phyloP scores from a whole-genome alignment of 805 yeast genomes.

The Ascoidea tarda region DNA sequence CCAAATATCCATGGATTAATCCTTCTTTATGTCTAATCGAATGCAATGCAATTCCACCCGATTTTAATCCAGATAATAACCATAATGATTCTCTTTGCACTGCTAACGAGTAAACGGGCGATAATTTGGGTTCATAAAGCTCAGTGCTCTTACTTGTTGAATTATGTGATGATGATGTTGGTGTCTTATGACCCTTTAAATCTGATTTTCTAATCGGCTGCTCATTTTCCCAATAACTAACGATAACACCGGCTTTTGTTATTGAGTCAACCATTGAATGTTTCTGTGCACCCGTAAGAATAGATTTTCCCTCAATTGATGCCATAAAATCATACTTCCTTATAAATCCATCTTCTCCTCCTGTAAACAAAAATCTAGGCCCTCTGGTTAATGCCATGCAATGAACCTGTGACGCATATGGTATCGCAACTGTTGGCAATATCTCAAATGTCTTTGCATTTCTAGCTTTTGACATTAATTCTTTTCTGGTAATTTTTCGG shows the following conservation, averaged over 20 bases:
- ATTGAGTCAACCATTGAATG: slow-evolving; percentile 83
- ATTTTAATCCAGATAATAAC: slow-evolving; percentile 67
- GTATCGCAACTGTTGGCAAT: slow-evolving; percentile 77
- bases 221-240: slow-evolving; percentile 93
- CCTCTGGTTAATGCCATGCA: slow-evolving; percentile 67
- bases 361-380: slow-evolving; percentile 78
- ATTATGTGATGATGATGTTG: not conserved
- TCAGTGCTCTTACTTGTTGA: slow-evolving; percentile 15
- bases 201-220: slow-evolving; percentile 50
- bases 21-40: slow-evolving; percentile 80
- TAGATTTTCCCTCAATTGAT: slow-evolving; percentile 75
- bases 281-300: slow-evolving; percentile 80
- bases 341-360: slow-evolving; percentile 92
- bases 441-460: slow-evolving; percentile 50
- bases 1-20: slow-evolving; percentile 59
- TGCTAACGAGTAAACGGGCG: slow-evolving; percentile 82
- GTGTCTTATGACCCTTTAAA: slow-evolving; percentile 15
- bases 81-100: slow-evolving; percentile 75
- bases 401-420: slow-evolving; percentile 68
- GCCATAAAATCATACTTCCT: slow-evolving; percentile 79
- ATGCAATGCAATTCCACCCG: slow-evolving; percentile 81
- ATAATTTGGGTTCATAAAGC: slow-evolving; percentile 37
- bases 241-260: slow-evolving; percentile 67
- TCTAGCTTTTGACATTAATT: slow-evolving; percentile 28
- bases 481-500: slow-evolving; percentile 16